These are phyloP conservation scores for Buddleja alternifolia DNA, from an alignment of 257 asterid species.

Conservation along the genomic window DNA sequence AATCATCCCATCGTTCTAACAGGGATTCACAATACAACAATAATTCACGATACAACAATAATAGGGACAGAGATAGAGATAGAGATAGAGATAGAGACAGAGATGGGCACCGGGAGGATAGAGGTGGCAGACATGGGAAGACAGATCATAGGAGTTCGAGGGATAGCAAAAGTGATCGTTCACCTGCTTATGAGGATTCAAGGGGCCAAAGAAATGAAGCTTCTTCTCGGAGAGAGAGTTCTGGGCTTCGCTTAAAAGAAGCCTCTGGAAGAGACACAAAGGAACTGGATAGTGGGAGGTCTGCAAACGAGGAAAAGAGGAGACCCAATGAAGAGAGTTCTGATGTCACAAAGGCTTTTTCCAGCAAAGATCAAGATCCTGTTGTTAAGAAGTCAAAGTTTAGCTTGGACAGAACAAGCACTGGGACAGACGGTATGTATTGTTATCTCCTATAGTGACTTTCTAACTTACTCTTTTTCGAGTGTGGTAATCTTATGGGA, in stretches of 20 bases:
- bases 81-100: constrained; percentile 55
- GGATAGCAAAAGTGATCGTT: constrained; percentile 43
- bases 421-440: constrained; percentile 52
- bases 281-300: constrained; percentile 42
- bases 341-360: constrained; percentile 38
- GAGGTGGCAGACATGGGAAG: constrained; percentile 53
- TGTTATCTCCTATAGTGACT: not conserved
- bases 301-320: constrained; percentile 49
- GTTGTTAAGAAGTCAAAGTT: constrained; percentile 66
- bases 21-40: constrained; percentile 51
- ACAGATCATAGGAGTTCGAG: constrained; percentile 38
- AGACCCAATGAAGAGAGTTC: constrained; percentile 43
- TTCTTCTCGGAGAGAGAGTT: constrained; percentile 49
- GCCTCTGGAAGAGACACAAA: constrained; percentile 45
- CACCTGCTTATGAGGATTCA: constrained; percentile 58
- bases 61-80: constrained; percentile 46
- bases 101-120: constrained; percentile 49
- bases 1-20: constrained; percentile 57
- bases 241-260: constrained; percentile 59
- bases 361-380: constrained; percentile 47
- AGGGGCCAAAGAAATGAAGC: constrained; percentile 49
- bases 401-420: constrained; percentile 32
- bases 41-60: constrained; percentile 41
- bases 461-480: not conserved
- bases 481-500: constrained; percentile 20